Evolutionary conservation across 2,329 filamentous ascomycete species (phyloP).

Genomic region (Hypoxylon rubiginosum): DNA sequence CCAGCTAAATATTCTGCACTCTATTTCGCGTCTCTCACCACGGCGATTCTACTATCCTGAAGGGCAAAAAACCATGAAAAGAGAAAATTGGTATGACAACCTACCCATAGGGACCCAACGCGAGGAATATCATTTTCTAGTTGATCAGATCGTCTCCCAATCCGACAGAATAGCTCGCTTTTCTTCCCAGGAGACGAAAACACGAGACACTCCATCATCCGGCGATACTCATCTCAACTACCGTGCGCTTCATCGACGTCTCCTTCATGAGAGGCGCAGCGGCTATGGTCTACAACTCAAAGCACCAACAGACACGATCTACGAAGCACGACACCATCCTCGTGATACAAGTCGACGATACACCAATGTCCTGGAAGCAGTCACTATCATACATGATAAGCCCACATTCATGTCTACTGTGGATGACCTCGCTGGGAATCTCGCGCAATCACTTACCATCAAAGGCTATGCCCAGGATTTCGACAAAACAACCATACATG

Average conservation of each 20-base stretch:
- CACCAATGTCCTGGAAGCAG: conserved; percentile 38
- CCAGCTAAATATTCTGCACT: conserved; percentile 24
- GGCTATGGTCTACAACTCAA: conserved; percentile 18
- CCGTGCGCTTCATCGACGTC: conserved; percentile 46
- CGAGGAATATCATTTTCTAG: conserved; percentile 53
- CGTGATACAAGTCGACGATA: conserved; percentile 36
- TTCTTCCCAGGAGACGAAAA: not conserved
- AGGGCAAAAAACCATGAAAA: conserved; percentile 53
- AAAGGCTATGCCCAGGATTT: conserved; percentile 41
- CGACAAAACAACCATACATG: conserved; percentile 42
- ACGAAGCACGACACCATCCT: conserved; percentile 40
- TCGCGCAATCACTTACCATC: conserved; percentile 42
- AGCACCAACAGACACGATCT: conserved; percentile 25
- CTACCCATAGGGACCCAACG: conserved; percentile 56
- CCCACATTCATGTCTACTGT: conserved; percentile 39
- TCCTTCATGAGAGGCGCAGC: conserved; percentile 45
- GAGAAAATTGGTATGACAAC: conserved; percentile 50
- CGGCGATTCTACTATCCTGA: conserved; percentile 56
- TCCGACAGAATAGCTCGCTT: conserved; percentile 50
- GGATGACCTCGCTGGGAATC: conserved; percentile 36
- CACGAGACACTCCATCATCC: not conserved
- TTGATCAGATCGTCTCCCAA: conserved; percentile 48
- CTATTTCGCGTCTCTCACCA: conserved; percentile 50
- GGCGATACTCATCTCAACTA: conserved; percentile 41
- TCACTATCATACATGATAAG: conserved; percentile 24